Conservation (phyloP, 208 protist species). For the Balamuthia mandrillaris region DNA sequence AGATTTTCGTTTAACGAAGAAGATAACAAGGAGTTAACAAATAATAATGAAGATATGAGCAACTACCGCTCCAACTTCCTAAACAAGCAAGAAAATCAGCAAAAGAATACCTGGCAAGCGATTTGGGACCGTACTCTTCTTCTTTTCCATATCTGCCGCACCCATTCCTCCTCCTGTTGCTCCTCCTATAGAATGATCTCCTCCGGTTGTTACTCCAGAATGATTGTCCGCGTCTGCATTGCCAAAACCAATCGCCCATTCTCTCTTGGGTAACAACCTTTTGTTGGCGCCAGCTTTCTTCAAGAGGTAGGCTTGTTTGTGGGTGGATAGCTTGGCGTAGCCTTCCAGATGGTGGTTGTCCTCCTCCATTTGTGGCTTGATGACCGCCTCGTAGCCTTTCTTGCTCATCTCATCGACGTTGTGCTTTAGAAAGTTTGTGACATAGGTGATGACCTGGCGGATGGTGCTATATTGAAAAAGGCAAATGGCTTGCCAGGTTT, state of each 20-base stretch:
- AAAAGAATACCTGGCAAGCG: no score
- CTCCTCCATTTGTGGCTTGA: not conserved
- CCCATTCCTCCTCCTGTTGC: no score
- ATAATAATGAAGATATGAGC: no score
- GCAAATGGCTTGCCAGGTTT: conserved; percentile 39
- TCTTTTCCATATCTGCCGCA: no score
- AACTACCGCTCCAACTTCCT: no score
- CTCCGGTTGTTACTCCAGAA: no score
- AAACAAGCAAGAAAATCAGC: no score
- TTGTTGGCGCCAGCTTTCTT: not conserved
- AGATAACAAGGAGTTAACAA: no score
- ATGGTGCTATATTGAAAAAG: conserved; percentile 53
- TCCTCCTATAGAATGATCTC: no score
- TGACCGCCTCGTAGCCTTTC: not conserved
- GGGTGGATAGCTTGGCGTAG: not conserved
- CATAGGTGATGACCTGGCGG: conserved; percentile 11
- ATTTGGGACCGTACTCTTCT: no score
- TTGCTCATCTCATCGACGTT: not conserved
- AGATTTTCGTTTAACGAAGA: no score
- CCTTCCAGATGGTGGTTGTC: not conserved
- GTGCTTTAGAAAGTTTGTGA: not conserved
- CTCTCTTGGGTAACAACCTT: not conserved
- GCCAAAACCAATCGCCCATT: not conserved
- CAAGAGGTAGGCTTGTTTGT: not conserved
- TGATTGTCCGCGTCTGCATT: no score